These are phyloP conservation scores for Aurifilum marmelostoma DNA, from an alignment of 2,329 filamentous ascomycete genomes.

Conservation along the genomic window DNA sequence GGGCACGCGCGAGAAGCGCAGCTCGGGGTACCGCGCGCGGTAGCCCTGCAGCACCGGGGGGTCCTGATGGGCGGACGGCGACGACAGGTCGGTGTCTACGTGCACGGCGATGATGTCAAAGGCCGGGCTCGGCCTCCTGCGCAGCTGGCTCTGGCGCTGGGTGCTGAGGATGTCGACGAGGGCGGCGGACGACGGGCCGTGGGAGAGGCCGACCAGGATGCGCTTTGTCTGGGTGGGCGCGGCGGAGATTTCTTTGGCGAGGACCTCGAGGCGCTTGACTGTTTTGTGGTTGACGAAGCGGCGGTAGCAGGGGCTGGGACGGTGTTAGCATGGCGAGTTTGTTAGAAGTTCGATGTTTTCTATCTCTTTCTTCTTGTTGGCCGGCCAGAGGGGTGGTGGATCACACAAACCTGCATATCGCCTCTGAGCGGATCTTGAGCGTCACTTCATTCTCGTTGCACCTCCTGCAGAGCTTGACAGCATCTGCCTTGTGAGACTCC, in stretches of 20 bases:
- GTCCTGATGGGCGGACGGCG: neutral
- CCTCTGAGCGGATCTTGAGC: constrained; percentile 60
- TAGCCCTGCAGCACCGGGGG: constrained; percentile 54
- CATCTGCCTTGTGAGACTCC: constrained; percentile 28
- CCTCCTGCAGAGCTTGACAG: constrained; percentile 52
- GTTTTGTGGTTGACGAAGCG: constrained; percentile 79
- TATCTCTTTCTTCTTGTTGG: too few species aligned
- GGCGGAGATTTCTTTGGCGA: constrained; percentile 53
- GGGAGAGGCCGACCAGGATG: constrained; percentile 79
- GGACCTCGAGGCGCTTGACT: constrained; percentile 67
- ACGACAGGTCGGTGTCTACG: constrained; percentile 46
- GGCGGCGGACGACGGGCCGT: constrained; percentile 78
- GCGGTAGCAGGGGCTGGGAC: constrained; percentile 70
- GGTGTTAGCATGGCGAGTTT: neutral
- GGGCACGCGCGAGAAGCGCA: constrained; percentile 64
- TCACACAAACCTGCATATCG: constrained; percentile 61
- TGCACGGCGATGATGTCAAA: constrained; percentile 70
- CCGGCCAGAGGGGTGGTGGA: too few species aligned
- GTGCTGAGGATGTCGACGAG: constrained; percentile 76
- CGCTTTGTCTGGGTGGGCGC: constrained; percentile 43
- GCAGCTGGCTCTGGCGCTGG: constrained; percentile 67
- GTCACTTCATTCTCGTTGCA: constrained; percentile 55
- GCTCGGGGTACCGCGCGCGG: constrained; percentile 64
- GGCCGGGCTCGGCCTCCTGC: constrained; percentile 64
- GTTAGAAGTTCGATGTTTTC: too few species aligned